Percentiles rank a stretch among this genome's conserved stretches.
Conservation (phyloP, 352 stramenopile species). For the Pythium utonaiense region DNA sequence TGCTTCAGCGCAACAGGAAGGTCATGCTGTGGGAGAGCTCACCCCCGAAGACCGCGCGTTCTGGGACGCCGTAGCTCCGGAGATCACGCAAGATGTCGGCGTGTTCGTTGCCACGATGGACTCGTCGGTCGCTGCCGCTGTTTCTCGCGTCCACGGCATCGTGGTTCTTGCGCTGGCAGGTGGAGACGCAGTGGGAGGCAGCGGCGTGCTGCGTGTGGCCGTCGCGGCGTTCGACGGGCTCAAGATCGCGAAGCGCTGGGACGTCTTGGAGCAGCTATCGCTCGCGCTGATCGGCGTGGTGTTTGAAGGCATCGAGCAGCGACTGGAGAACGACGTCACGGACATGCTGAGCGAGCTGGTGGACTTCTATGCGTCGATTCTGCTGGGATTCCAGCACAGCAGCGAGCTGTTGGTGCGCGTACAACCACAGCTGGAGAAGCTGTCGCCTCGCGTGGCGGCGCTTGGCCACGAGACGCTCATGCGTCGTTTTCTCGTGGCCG, state of each 20-base stretch:
- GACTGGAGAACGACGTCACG: constrained; percentile 28
- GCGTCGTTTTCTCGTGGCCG: constrained; percentile 34
- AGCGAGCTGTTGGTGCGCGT: constrained; percentile 49
- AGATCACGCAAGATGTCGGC: constrained; percentile 49
- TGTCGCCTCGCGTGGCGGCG: constrained; percentile 40
- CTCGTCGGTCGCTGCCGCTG: constrained; percentile 28
- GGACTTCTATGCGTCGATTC: constrained; percentile 54
- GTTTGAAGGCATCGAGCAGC: constrained; percentile 21
- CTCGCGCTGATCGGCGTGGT: constrained; percentile 37
- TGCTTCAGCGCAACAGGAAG: constrained; percentile 7
- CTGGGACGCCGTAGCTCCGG: constrained; percentile 42
- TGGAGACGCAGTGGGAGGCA: not conserved
- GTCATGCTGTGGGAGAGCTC: constrained; percentile 8
- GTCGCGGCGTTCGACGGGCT: constrained; percentile 57
- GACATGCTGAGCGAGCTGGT: constrained; percentile 26
- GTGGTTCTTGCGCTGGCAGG: constrained; percentile 18
- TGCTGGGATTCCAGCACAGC: constrained; percentile 78
- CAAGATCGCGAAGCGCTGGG: constrained; percentile 77
- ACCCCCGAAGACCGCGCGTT: constrained; percentile 41
- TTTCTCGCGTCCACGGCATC: constrained; percentile 35
- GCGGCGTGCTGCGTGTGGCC: constrained; percentile 51
- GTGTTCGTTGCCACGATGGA: constrained; percentile 59
- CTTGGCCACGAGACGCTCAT: constrained; percentile 21
- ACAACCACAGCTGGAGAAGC: constrained; percentile 35
- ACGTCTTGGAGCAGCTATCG: constrained; percentile 39